Base-by-base conservation (phyloP, 2,329 filamentous ascomycete genomes). In the Thelonectria rubi region DNA sequence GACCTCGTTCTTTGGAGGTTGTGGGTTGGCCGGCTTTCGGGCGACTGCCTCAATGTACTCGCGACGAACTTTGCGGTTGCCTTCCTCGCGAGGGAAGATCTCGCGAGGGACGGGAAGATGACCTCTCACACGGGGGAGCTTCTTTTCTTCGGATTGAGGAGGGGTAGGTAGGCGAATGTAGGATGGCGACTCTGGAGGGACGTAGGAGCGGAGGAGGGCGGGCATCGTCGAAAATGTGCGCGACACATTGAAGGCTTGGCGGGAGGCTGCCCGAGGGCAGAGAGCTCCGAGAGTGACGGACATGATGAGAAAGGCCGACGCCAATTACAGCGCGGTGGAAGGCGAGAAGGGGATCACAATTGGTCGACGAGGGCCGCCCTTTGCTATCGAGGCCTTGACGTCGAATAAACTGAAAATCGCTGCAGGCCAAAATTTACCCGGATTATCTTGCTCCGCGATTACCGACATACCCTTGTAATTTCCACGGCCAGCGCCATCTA, bases 101-200 rank as follows among this genome's bases (percentile, higher is more conserved):
- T 92, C 85, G 65, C 94, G 89, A 37, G 95, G 94, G 0, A 93
- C 82, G 9, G 95, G 95, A 0, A 99, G 85, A 59, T 89, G 87
- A 69, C 95, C 95, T 75, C 93, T 93, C 34, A 93, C 76, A 10
- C 78, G 77, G 2, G 77, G 72, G 2, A 72, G 78, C 63, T 76
- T 79, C 14, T 74, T 74, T 68, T 85, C 81, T 32, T 86, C 83
- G 52, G 89, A 87, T 75, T 97, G 93, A n/a, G 88, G 85, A 50
- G 91, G 86, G 68, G 84, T 83, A 49, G 94, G 94, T 57, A 97
- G 82, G 67, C 92, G 88, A 79, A 98, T 91, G 81, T 91, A 98
- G 66, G 86, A 86, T 48, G 95, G 94, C 37, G 93, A 97, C 75
- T 97, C 92, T 50, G 95, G 94, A 17, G 90, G 90, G 65, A 94